phyloP scores from a whole-genome alignment of 2,329 filamentous ascomycete species.

The Pyrenophora tritici-repentis region DNA sequence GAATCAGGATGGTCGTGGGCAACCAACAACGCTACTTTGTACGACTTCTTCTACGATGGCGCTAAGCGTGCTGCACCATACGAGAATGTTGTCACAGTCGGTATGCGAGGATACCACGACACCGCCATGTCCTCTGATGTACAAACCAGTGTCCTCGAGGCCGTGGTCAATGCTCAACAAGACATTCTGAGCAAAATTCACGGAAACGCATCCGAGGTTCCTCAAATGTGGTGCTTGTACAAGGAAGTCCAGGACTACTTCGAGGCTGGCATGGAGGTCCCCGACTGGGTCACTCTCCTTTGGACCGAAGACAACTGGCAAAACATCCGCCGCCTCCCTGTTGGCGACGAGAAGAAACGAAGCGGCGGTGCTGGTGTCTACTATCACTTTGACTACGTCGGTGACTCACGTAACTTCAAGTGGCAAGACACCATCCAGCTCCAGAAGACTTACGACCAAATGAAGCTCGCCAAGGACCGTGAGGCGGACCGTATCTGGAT shows the following conservation, averaged over 20 bases:
- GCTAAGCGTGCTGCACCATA: constrained; percentile 68
- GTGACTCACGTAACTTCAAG: constrained; percentile 62
- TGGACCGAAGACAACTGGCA: constrained; percentile 75
- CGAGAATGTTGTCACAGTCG: constrained; percentile 67
- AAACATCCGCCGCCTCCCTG: constrained; percentile 66
- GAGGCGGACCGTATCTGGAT: constrained; percentile 67
- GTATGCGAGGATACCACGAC: constrained; percentile 73
- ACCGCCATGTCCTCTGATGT: constrained; percentile 63
- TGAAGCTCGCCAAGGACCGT: constrained; percentile 65
- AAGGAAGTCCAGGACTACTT: constrained; percentile 75
- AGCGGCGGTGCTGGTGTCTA: constrained; percentile 69
- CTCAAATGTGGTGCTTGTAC: constrained; percentile 75
- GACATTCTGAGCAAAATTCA: constrained; percentile 63
- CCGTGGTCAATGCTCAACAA: constrained; percentile 65
- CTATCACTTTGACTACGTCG: constrained; percentile 69
- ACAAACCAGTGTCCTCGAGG: constrained; percentile 64
- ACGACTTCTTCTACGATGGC: constrained; percentile 70
- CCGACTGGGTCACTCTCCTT: constrained; percentile 69
- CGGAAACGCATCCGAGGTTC: constrained; percentile 58
- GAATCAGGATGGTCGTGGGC: constrained; percentile 67
- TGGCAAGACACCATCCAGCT: constrained; percentile 69
- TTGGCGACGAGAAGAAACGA: constrained; percentile 63
- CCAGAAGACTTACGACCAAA: constrained; percentile 68
- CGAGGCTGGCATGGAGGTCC: constrained; percentile 64
- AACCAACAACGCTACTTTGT: constrained; percentile 70